phyloP scores from a whole-genome alignment of 495 filamentous ascomycete species.

The Neurospora sp. region DNA sequence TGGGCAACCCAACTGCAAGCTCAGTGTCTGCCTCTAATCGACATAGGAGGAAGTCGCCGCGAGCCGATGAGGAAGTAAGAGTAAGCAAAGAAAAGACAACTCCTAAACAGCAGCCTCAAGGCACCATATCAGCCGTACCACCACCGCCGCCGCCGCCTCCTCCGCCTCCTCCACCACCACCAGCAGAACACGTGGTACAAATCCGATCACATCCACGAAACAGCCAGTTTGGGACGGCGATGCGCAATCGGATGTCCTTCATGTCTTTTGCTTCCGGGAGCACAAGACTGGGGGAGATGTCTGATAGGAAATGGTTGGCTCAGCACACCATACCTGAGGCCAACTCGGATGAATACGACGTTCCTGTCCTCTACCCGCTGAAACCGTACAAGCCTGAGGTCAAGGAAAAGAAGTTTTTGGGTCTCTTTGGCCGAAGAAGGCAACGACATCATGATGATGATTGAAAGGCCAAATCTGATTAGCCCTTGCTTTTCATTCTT shows the following conservation, averaged over 20 bases:
- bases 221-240: conserved; percentile 1
- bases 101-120: neutral
- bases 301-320: conserved; percentile 17
- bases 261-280: conserved; percentile 23
- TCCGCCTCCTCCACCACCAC: neutral
- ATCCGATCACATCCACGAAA: neutral
- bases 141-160: neutral
- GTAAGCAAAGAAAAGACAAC: neutral
- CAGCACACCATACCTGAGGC: conserved; percentile 5
- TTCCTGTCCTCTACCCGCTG: conserved; percentile 20
- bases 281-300: conserved; percentile 29
- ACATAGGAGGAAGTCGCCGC: neutral
- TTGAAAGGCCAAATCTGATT: neutral
- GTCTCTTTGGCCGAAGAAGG: conserved; percentile 16
- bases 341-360: conserved; percentile 19
- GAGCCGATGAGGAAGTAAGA: neutral
- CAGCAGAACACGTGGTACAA: neutral
- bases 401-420: conserved; percentile 19
- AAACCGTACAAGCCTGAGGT: conserved; percentile 20
- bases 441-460: neutral
- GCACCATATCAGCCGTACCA: neutral
- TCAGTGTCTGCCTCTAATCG: neutral
- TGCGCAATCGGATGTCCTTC: conserved; percentile 18
- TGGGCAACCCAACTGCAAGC: neutral
- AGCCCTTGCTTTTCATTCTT: neutral